Evolutionary conservation across 1,284 basidiomycete species (phyloP).

Genomic region (Pyrrhoderma noxium): DNA sequence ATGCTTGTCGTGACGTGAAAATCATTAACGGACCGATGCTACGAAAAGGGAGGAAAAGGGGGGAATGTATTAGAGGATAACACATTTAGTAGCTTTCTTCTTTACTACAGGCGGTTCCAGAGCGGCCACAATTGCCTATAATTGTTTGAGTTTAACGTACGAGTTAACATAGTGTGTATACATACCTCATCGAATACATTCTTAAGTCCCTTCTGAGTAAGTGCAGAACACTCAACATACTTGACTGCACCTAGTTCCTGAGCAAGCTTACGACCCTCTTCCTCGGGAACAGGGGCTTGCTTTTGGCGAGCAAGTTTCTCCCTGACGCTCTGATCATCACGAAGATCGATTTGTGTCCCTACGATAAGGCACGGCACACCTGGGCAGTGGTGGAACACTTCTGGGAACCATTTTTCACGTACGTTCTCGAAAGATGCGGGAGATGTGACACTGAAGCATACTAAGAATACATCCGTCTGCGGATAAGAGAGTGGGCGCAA

Average conservation of each 20-base stretch:
- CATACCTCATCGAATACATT: constrained; percentile 99
- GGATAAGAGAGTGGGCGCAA: constrained; percentile 98
- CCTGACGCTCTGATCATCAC: constrained; percentile 88
- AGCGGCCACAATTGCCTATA: constrained; percentile 94
- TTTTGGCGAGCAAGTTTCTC: constrained; percentile 96
- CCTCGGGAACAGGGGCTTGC: constrained; percentile 84
- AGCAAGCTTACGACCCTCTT: constrained; percentile 90
- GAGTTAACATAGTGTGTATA: constrained; percentile 20
- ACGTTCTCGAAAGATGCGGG: constrained; percentile 99
- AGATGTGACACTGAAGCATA: constrained; percentile 98
- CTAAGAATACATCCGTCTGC: constrained; percentile 98
- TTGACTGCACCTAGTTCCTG: constrained; percentile 96
- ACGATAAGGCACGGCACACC: constrained; percentile 99
- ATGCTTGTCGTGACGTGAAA: constrained; percentile 16
- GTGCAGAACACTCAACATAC: constrained; percentile 97
- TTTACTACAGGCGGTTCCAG: constrained; percentile 92
- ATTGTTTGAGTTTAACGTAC: not conserved
- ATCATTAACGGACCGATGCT: constrained; percentile 6
- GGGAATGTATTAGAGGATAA: constrained; percentile 59
- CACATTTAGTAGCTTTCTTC: constrained; percentile 71
- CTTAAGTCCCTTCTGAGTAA: constrained; percentile 99
- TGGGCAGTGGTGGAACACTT: constrained; percentile 99
- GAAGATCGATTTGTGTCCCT: constrained; percentile 96
- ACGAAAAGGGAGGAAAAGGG: not conserved
- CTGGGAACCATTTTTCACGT: constrained; percentile 99